Evolutionary conservation across 2,329 filamentous ascomycete species (phyloP), one percentile per base, ranked within the genome.

Genomic region (Bipolaris gigantea): DNA sequence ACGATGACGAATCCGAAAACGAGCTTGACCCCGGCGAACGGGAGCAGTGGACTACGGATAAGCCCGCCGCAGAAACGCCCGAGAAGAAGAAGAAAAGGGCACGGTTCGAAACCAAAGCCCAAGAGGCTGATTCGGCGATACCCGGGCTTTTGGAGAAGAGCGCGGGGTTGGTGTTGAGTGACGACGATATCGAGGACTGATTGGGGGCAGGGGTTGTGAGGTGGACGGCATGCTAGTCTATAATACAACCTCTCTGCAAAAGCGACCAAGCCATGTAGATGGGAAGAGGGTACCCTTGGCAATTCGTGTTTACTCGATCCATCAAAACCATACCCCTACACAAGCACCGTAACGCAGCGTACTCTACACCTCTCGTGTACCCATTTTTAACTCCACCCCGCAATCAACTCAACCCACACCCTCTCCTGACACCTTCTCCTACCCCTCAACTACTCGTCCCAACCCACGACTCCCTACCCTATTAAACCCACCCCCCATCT

Each of bases 171-270:
- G 67, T 79, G 47, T 62, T 80, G 16, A 77, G 75, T 53, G 77
- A 79, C 59, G 77, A 80, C 64, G 77, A 80, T 64, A 79, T 80
- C 53, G 76, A 77, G 55, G 77, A 80, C 61, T 70, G 25, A 64
- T 42, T 8, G 9, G 40, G 21, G 21, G 21, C 5, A 10, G 15
- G 5, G 25, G 15, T 13, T 40, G 4, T 34, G 25, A 35, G 21
- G 15, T 30, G 10, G 10, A 27, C 3, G 25, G 9, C 25, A 27
- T 27, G 25, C 7, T 27, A 27, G 25, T 27, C 9, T 27, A 27
- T 27, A 27, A 27, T 27, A 9, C 10, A 27, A 27, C 25, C 9
- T 27, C 9, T 10, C 9, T 27, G 10, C 3, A 33, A 18, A 33
- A 30, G 21, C 11, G 39, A n/a, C 21, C 10, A 42, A 5, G 40